Percentiles rank a stretch among this genome's conserved stretches.
phyloP scores from a whole-genome alignment of 2,329 filamentous ascomycete species.

The Arthroderma sp. region DNA sequence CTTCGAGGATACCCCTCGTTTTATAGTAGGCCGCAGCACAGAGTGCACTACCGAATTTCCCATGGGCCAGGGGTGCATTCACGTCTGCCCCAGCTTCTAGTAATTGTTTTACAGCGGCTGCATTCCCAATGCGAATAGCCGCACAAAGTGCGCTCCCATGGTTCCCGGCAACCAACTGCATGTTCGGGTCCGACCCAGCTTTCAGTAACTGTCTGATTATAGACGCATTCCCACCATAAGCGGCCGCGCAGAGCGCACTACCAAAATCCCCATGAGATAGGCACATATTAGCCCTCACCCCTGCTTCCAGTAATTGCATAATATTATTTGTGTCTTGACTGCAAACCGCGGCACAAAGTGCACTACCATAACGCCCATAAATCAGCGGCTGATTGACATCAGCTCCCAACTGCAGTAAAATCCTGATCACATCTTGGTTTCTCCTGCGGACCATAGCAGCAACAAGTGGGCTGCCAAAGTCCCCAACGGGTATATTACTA shows the following conservation, averaged over 20 bases:
- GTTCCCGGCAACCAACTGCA: neutral
- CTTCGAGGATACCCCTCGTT: too few species aligned
- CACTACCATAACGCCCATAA: neutral
- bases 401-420: neutral
- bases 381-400: neutral
- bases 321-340: neutral
- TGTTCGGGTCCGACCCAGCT: conserved; percentile 12
- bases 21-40: neutral
- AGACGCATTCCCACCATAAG: neutral
- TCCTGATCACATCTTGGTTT: too few species aligned
- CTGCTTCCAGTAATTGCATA: neutral
- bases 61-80: neutral
- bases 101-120: neutral
- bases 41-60: neutral
- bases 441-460: too few species aligned
- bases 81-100: neutral
- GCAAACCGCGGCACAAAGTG: neutral
- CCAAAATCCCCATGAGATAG: neutral
- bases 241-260: neutral
- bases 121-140: too few species aligned
- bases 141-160: neutral
- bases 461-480: too few species aligned
- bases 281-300: neutral
- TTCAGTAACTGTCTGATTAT: conserved; percentile 3
- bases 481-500: too few species aligned